Conservation (phyloP, 495 filamentous ascomycete species). For the Penicillium cataractarum region DNA sequence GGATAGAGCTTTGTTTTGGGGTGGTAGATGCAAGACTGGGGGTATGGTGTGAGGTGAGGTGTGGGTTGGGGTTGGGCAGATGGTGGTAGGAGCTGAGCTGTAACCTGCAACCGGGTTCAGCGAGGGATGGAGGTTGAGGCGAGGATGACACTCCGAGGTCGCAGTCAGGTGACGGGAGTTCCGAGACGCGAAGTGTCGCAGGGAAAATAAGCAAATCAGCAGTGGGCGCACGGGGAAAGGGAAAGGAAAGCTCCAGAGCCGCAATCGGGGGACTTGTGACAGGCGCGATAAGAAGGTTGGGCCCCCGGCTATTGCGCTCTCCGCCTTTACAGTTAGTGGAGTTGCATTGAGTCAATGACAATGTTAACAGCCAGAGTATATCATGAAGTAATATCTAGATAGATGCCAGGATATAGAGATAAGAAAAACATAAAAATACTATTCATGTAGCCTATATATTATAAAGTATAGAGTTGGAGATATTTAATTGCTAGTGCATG, state of each 20-base stretch:
- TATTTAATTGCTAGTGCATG: not conserved
- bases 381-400: too few relatives aligned
- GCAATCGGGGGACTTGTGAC: slow-evolving; percentile 25
- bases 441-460: not conserved
- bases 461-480: not conserved
- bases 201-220: not conserved
- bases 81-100: slow-evolving; percentile 7
- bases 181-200: slow-evolving; percentile 1
- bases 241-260: slow-evolving; percentile 14
- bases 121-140: slow-evolving; percentile 1
- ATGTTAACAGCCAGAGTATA: too few relatives aligned
- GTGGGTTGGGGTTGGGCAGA: slow-evolving; percentile 8
- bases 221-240: not conserved
- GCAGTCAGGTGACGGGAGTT: slow-evolving; percentile 33
- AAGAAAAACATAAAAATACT: not conserved
- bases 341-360: too few relatives aligned
- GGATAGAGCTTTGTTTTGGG: not conserved
- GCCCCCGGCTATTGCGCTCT: not conserved
- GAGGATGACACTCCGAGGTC: slow-evolving; percentile 22
- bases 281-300: slow-evolving; percentile 16
- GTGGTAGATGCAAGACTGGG: not conserved
- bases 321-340: not conserved
- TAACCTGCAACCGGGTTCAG: slow-evolving; percentile 10
- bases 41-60: not conserved
- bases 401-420: too few relatives aligned